Evolutionary conservation across 2,329 filamentous ascomycete species (phyloP).

Genomic region (Trichophaea hybrida): DNA sequence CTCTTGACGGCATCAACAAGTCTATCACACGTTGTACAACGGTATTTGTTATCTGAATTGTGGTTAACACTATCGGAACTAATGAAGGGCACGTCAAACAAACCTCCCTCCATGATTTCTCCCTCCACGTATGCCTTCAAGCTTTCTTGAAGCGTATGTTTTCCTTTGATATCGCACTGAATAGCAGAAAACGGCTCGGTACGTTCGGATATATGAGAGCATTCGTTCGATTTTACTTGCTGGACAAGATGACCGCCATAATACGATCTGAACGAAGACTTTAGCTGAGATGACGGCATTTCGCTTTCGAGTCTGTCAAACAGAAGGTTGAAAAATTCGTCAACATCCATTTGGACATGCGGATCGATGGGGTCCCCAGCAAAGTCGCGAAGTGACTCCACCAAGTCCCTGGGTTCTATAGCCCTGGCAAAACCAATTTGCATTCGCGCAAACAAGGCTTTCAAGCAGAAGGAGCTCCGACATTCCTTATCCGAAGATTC

Average conservation of each 20-base stretch:
- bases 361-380: conserved; percentile 75
- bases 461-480: conserved; percentile 58
- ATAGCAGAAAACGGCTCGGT: conserved; percentile 87
- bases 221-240: conserved; percentile 91
- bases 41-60: conserved; percentile 78
- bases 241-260: conserved; percentile 87
- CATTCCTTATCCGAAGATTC: conserved; percentile 44
- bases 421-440: conserved; percentile 64
- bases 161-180: conserved; percentile 92
- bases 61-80: conserved; percentile 11
- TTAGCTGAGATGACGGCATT: conserved; percentile 51
- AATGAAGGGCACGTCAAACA: conserved; percentile 1
- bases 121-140: conserved; percentile 90
- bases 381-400: conserved; percentile 64
- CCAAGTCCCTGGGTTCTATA: conserved; percentile 58
- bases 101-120: conserved; percentile 83
- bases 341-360: conserved; percentile 89
- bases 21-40: conserved; percentile 75
- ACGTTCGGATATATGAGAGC: conserved; percentile 79
- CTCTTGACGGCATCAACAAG: conserved; percentile 89
- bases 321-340: conserved; percentile 90
- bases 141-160: conserved; percentile 68
- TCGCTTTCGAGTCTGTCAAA: conserved; percentile 86
- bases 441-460: conserved; percentile 70
- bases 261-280: conserved; percentile 61